Conservation (phyloP, 305 asterid species). For the Lippia alba region DNA sequence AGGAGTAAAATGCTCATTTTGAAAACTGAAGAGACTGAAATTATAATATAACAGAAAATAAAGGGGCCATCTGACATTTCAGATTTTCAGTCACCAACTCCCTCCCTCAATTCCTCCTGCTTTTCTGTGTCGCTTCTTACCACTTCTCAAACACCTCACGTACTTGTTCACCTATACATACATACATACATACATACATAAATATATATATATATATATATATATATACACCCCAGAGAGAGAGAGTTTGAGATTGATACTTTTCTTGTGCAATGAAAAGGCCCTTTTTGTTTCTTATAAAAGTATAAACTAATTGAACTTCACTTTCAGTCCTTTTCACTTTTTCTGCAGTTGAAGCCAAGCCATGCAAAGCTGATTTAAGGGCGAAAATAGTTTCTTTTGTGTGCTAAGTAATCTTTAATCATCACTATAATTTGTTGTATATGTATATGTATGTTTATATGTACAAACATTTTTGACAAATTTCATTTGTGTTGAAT, state of each 20-base stretch:
- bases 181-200: neutral
- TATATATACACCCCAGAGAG: neutral
- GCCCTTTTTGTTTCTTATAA: slow-evolving; percentile 21
- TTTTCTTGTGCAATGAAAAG: slow-evolving; percentile 43
- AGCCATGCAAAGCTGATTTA: slow-evolving; percentile 35
- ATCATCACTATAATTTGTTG: neutral
- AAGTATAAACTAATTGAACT: neutral
- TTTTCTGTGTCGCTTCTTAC: neutral
- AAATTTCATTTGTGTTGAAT: neutral
- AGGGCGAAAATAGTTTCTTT: neutral
- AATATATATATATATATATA: too few species aligned
- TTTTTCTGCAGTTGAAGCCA: slow-evolving; percentile 31
- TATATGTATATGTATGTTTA: too few species aligned
- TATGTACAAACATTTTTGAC: neutral
- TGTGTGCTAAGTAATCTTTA: neutral
- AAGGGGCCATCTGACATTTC: neutral
- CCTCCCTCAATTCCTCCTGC: slow-evolving; percentile 19
- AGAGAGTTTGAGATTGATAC: slow-evolving; percentile 35
- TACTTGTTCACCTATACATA: neutral
- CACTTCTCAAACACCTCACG: neutral
- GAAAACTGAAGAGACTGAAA: too few species aligned
- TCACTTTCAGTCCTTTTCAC: slow-evolving; percentile 12
- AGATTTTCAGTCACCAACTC: slow-evolving; percentile 24
- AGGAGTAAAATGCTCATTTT: too few species aligned
- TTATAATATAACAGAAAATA: too few species aligned